Evolutionary conservation across 2,329 filamentous ascomycete genomes (phyloP), one percentile per base, ranked within the genome.

Genomic region (Westerdykella sp.): DNA sequence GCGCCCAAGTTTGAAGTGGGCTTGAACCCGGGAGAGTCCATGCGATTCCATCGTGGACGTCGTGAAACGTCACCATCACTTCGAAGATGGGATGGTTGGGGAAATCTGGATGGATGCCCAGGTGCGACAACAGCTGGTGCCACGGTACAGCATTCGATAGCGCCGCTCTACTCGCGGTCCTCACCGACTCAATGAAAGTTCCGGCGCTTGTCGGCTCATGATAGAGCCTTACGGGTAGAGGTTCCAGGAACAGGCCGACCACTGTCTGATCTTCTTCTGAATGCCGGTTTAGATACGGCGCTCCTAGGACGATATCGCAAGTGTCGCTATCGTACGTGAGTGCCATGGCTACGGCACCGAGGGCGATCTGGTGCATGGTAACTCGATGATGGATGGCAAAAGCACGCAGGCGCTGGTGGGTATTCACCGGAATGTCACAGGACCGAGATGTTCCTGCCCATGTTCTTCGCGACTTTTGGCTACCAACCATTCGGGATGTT

Each of bases 241-340:
- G 59, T 38, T 64, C 46, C 2, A 65, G 52, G 48, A 60, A 65
- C 1, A 65, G 47, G 1, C 61, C 61, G 14, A 64, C 50, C 9
- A 46, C 43, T 2, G 54, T 39, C 12, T 50, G 22, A 39, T 63
- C 61, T 11, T 49, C 47, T 16, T 40, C 40, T 1, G 45, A 46
- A 11, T 43, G 34, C n/a, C 47, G 59, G 41, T 63, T 63, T 5
- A 60, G 25, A 23, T 54, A 63, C 10, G 63, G 63, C 9, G 37
- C 42, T 4, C 62, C 62, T 1, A 65, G 11, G 2, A 54, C 36
- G 9, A 65, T 48, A 39, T 65, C 62, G 31, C 44, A 31, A 5
- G 14, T 22, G 11, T 30, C 14, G 6, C 36, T 22, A 2, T 44
- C 38, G 37, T 21, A 13, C 14, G 51, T 44, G 12, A 57, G 39